Base-by-base conservation (phyloP, 2,329 filamentous ascomycete genomes). In the Xylariaceae sp. region DNA sequence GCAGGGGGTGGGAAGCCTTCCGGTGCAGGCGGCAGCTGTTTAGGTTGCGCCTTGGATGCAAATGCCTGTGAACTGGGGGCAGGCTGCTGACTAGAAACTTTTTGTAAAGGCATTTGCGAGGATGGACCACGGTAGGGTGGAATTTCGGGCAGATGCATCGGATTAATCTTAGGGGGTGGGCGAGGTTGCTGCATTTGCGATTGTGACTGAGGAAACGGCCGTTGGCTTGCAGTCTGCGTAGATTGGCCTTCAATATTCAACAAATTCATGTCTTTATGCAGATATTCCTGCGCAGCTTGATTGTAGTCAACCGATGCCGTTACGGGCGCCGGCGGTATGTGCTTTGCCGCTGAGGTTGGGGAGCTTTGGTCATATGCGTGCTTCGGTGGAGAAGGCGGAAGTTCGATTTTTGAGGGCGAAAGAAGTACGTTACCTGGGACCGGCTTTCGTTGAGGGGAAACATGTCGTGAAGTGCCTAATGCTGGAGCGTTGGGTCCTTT, bases 231-330 rank as follows among this genome's bases (percentile, higher is more conserved):
- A 26, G 58, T 53, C 47, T 63, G 62, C 16, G 58, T 51, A 15
- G 62, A 61, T 10, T 55, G 47, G 13, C 70, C 69, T 2, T 70
- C 58, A 42, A 86, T 69, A 51, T 79, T 81, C 60, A 86, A 70
- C 60, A 76, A 75, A 29, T 75, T 74, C 72, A 86, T 80, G 57
- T 86, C 84, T 53, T 78, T 77, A 60, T 82, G 81, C n/a, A 87
- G 68, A 65, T 87, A 81, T 37, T 81, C 78, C 56, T 84, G 83
- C 40, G 85, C 67, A 40, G 79, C 77, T 43, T 76, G 74, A 61
- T 86, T 83, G 60, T 85, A 84, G 54, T 85, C 83, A 8, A 77
- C 74, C 3, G 82, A 82, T 49, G 77, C 76, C 16, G 74, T 70
- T 3, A 73, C 67, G 5, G 77, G 74, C 8, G 73, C 65, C 5